These are phyloP conservation scores for Plantago coronopus DNA, from an alignment of 305 asterid species.

Conservation along the genomic window DNA sequence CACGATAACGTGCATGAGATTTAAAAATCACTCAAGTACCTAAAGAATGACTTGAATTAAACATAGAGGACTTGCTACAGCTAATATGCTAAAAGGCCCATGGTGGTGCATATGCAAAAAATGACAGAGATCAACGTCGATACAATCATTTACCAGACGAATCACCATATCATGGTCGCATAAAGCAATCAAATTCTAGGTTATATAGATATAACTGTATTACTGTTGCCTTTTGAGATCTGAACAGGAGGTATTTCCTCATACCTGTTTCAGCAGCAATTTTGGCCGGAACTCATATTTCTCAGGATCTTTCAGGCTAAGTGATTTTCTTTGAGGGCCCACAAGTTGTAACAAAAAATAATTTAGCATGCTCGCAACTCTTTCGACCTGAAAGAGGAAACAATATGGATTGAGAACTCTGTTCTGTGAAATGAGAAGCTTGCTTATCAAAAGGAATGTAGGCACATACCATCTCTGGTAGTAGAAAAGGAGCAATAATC, in stretches of 20 bases:
- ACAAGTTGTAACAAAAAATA: constrained; percentile 88
- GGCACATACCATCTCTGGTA: constrained; percentile 80
- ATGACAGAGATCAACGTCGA: too few species aligned
- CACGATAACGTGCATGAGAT: too few species aligned
- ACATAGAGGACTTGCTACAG: not conserved
- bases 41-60: too few species aligned
- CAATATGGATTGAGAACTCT: constrained; percentile 8
- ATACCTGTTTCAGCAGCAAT: constrained; percentile 84
- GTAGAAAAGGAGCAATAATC: constrained; percentile 82
- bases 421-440: constrained; percentile 12
- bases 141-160: too few species aligned
- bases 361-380: constrained; percentile 98
- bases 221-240: not conserved
- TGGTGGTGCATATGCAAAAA: not conserved
- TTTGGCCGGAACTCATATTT: constrained; percentile 96
- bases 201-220: too few species aligned
- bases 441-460: constrained; percentile 19
- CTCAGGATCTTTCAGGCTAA: constrained; percentile 90
- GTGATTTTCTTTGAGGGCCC: constrained; percentile 95
- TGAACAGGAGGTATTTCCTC: not conserved
- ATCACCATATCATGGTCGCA: too few species aligned
- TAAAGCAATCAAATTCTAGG: not conserved
- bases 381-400: constrained; percentile 63
- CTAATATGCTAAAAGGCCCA: not conserved
- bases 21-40: too few species aligned